Percentiles rank a stretch among this genome's conserved stretches.
Evolutionary conservation across 768 basidiomycete genomes (phyloP).

Genomic region (Leccinum uliginosum): DNA sequence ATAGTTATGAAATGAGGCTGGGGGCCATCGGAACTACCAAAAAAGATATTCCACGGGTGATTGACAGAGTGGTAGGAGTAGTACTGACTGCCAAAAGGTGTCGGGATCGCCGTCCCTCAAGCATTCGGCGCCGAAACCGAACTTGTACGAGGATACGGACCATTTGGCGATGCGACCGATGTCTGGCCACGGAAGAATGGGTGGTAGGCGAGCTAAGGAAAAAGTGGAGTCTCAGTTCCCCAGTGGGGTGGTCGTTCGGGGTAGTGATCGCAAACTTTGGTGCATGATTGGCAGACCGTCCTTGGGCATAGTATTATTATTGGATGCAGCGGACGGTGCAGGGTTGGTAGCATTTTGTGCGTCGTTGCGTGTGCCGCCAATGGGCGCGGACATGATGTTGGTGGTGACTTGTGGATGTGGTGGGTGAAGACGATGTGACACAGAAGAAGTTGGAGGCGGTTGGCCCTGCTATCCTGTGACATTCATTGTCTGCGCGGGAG

Average conservation of each 20-base stretch:
- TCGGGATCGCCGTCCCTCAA: constrained; percentile 82
- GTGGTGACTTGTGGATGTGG: too few species aligned
- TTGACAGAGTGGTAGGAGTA: neutral
- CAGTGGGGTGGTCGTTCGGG: neutral
- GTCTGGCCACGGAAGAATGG: constrained; percentile 67
- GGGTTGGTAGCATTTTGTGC: constrained; percentile 11
- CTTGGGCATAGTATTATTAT: constrained; percentile 16
- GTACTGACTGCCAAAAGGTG: constrained; percentile 95
- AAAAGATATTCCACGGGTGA: neutral
- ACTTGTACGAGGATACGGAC: constrained; percentile 96
- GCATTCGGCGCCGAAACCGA: constrained; percentile 93
- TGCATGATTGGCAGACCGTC: constrained; percentile 39
- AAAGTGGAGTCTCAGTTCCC: neutral
- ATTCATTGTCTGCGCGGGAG: too few species aligned
- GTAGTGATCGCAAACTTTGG: constrained; percentile 26
- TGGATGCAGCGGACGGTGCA: constrained; percentile 8
- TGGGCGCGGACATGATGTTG: constrained; percentile 19
- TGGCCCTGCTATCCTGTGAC: too few species aligned
- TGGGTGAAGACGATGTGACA: too few species aligned
- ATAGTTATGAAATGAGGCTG: constrained; percentile 96
- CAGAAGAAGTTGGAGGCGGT: too few species aligned
- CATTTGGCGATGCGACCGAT: constrained; percentile 88
- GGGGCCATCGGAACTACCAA: constrained; percentile 79
- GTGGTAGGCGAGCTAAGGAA: constrained; percentile 37
- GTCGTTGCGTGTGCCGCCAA: constrained; percentile 10